These are phyloP conservation scores for Juglanconis sp. DNA, from an alignment of 2,329 filamentous ascomycete species.

Conservation along the genomic window DNA sequence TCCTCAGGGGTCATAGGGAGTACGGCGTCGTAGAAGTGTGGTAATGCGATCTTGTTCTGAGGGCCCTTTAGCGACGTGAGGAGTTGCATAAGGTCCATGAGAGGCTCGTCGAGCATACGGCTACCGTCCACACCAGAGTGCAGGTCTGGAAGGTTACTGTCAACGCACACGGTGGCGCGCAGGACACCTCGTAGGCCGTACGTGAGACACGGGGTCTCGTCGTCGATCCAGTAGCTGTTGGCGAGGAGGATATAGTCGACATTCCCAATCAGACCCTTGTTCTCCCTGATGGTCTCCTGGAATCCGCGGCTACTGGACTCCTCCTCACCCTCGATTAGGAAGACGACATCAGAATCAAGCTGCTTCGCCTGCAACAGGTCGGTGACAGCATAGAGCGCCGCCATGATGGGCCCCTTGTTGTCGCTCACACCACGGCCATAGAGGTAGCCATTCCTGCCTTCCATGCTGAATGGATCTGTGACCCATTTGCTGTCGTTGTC, in stretches of 20 bases:
- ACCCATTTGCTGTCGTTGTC: conserved; percentile 75
- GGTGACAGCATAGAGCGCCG: conserved; percentile 88
- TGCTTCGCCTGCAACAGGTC: conserved; percentile 82
- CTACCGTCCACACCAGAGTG: conserved; percentile 98
- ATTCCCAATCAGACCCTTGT: conserved; percentile 81
- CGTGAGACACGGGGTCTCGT: conserved; percentile 90
- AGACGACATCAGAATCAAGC: conserved; percentile 83
- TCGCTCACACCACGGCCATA: conserved; percentile 97
- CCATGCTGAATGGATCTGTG: conserved; percentile 83
- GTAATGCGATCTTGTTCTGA: conserved; percentile 78
- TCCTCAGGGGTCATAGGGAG: conserved; percentile 72
- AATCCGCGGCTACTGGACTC: conserved; percentile 93
- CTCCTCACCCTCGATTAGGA: conserved; percentile 95
- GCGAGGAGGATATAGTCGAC: conserved; percentile 94
- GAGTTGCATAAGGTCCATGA: conserved; percentile 85
- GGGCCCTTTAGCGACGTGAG: conserved; percentile 78
- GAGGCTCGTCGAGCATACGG: conserved; percentile 80
- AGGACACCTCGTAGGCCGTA: conserved; percentile 93
- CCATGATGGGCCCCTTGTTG: conserved; percentile 94
- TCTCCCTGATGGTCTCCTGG: conserved; percentile 71
- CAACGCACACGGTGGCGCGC: conserved; percentile 84
- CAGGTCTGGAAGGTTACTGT: conserved; percentile 81
- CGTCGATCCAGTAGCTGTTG: conserved; percentile 98
- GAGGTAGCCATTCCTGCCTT: conserved; percentile 84
- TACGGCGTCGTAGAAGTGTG: conserved; percentile 84